A percentile compares a stretch with the other conserved stretches of the same genome.
Evolutionary conservation across 306 rosid species (phyloP).

Genomic region (Malus fusca): DNA sequence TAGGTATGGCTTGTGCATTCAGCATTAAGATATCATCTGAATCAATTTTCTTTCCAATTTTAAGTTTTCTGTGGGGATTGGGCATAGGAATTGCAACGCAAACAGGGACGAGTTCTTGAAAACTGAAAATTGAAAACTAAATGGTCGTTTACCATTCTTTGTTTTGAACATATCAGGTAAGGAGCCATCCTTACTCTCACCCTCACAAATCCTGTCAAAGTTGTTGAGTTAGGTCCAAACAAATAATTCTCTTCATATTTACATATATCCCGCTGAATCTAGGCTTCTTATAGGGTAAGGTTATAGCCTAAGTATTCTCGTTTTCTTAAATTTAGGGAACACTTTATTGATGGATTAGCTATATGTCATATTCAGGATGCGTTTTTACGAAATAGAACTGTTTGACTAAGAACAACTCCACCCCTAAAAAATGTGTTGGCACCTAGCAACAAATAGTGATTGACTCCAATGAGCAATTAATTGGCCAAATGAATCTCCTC

Average conservation of each 20-base stretch:
- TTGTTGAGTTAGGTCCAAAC: constrained; percentile 1
- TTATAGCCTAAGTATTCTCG: neutral
- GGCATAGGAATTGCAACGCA: too few species aligned
- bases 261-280: neutral
- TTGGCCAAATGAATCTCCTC: too few species aligned
- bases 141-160: neutral
- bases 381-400: too few species aligned
- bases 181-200: constrained; percentile 5
- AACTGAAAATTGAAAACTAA: too few species aligned
- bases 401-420: too few species aligned
- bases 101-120: too few species aligned
- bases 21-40: neutral
- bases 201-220: constrained; percentile 1
- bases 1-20: neutral
- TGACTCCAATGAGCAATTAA: too few species aligned
- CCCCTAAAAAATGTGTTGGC: too few species aligned
- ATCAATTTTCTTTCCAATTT: neutral
- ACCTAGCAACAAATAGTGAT: too few species aligned
- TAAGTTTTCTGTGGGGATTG: neutral
- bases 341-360: neutral
- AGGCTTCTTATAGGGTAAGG: constrained; percentile 8
- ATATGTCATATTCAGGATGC: neutral
- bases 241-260: constrained; percentile 5
- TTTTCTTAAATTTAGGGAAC: neutral
- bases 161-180: constrained; percentile 16